Evolutionary conservation across 192 early-diverging fungal species (phyloP), one percentile per base, ranked within the genome.

Genomic region (Allomyces macrogynus): DNA sequence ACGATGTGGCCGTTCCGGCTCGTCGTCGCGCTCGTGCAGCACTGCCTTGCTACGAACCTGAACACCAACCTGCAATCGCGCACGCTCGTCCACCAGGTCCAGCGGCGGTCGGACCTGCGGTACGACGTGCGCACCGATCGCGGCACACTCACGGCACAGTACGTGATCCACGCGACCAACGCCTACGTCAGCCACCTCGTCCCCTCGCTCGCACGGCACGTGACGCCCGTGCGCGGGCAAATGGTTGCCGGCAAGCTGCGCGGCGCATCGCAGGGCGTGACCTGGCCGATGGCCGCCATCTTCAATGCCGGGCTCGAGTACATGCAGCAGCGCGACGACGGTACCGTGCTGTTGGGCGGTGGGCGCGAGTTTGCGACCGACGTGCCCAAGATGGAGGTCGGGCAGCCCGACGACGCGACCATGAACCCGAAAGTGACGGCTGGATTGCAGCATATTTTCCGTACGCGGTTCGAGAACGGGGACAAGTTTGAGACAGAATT

Each of bases 161-260:
- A 68, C 24, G 70, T 81, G 23, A 63, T 81, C 11, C 69, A 76
- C 61, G 72, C 72, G 43, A 78, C 75, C 49, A 81, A 81, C 64
- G 76, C 75, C 14, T 77, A 73, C 65, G 72, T 75, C 12, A 43
- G 66, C 20, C 67, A 65, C 20, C 70, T 81, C 10, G 43, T 80
- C 10, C 75, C 77, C 12, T 27, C 26, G 23, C 26, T 76, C 23
- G 68, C 67, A 4, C 27, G 40, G 0, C 25, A 43, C 22, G 71
- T 81, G 49, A 64, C 63, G 11, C 80, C 80, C 49, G 65, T 78
- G 54, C 74, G 73, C 10, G 78, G 77, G 65, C 80, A 81, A 67
- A 74, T 81, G 23, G 54, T 81, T 62, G 71, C 72, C 8, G 72
- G 75, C 4, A 61, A 63, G 7, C 75, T 75, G 26, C 10, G 71